phyloP scores from a whole-genome alignment of 2,329 filamentous ascomycete species.

The Diaporthe caulivora region DNA sequence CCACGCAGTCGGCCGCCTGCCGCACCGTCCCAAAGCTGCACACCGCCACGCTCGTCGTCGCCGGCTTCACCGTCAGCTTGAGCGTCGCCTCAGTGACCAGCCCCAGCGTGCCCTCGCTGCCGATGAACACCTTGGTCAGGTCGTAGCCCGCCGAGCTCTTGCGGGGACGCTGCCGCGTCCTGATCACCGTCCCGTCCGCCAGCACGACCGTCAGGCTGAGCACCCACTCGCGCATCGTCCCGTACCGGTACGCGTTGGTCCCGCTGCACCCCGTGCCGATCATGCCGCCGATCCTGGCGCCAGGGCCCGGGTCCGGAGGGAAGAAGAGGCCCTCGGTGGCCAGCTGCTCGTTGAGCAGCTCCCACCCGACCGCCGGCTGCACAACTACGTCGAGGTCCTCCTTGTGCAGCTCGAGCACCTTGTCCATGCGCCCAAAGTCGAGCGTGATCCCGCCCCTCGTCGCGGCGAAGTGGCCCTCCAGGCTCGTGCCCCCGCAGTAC shows the following conservation, averaged over 20 bases:
- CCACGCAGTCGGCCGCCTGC: slow-evolving; percentile 82
- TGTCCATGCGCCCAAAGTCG: slow-evolving; percentile 88
- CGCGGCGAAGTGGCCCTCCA: slow-evolving; percentile 90
- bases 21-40: slow-evolving; percentile 70
- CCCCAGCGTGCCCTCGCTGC: slow-evolving; percentile 90
- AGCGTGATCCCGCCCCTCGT: slow-evolving; percentile 87
- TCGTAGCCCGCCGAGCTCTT: slow-evolving; percentile 95
- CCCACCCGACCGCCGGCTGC: slow-evolving; percentile 83
- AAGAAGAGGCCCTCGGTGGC: slow-evolving; percentile 80
- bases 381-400: slow-evolving; percentile 82
- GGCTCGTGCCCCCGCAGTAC: slow-evolving; percentile 88
- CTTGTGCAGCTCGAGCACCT: slow-evolving; percentile 81
- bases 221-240: slow-evolving; percentile 92
- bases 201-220: slow-evolving; percentile 84
- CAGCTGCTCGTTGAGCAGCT: slow-evolving; percentile 79
- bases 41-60: slow-evolving; percentile 84
- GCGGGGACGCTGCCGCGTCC: slow-evolving; percentile 64
- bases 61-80: slow-evolving; percentile 85
- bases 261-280: slow-evolving; percentile 76
- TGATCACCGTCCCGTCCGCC: slow-evolving; percentile 87
- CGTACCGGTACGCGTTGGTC: slow-evolving; percentile 87
- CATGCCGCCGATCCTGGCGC: slow-evolving; percentile 88
- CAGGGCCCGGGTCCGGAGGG: slow-evolving; percentile 85
- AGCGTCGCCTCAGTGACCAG: slow-evolving; percentile 92
- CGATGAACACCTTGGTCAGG: slow-evolving; percentile 89